Evolutionary conservation across 2,329 filamentous ascomycete genomes (phyloP).

Genomic region (Talaromyces sp.): DNA sequence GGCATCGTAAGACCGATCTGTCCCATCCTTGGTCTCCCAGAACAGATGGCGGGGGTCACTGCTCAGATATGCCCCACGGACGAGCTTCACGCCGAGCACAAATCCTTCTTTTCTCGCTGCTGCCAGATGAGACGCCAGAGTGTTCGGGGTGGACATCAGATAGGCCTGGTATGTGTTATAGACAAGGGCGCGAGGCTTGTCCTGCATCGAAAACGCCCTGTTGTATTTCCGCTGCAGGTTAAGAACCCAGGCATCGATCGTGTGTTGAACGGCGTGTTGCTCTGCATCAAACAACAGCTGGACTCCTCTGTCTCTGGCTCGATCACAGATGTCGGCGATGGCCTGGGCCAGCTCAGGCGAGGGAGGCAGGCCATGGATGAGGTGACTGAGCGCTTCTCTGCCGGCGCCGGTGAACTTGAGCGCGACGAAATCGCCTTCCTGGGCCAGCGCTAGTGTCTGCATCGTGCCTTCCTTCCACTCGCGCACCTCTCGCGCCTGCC

Average conservation of each 20-base stretch:
- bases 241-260: constrained; percentile 77
- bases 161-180: constrained; percentile 77
- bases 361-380: constrained; percentile 58
- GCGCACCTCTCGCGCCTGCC: constrained; percentile 21
- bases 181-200: constrained; percentile 52
- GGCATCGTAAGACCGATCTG: constrained; percentile 65
- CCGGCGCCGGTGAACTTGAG: constrained; percentile 80
- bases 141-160: constrained; percentile 55
- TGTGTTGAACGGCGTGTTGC: constrained; percentile 68
- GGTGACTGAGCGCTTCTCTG: constrained; percentile 62
- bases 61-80: constrained; percentile 66
- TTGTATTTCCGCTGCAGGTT: constrained; percentile 71
- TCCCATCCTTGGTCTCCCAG: constrained; percentile 63
- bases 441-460: constrained; percentile 53
- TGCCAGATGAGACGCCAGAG: constrained; percentile 56
- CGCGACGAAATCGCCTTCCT: constrained; percentile 55
- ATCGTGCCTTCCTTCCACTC: constrained; percentile 69
- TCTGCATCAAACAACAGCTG: constrained; percentile 78
- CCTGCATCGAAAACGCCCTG: constrained; percentile 36
- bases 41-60: constrained; percentile 65
- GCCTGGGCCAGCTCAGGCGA: constrained; percentile 59
- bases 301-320: constrained; percentile 63
- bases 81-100: constrained; percentile 65
- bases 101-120: constrained; percentile 56
- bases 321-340: constrained; percentile 68